phyloP scores from a whole-genome alignment of 495 filamentous ascomycete species.

The Stereocaulon alpinum region DNA sequence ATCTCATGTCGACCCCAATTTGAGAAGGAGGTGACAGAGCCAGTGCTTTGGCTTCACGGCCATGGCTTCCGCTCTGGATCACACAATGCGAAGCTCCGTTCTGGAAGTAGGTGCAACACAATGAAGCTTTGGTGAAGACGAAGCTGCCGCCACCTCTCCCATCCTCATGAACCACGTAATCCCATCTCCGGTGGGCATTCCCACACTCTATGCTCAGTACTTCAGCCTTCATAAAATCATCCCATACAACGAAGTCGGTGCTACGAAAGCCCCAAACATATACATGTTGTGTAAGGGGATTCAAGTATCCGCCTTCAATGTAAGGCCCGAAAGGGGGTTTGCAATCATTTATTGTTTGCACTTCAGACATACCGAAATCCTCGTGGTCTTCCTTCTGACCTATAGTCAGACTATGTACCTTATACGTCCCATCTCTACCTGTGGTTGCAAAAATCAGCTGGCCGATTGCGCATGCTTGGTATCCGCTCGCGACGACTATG shows the following conservation, averaged over 20 bases:
- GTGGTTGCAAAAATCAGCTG: slow-evolving; percentile 48
- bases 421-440: slow-evolving; percentile 64
- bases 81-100: slow-evolving; percentile 36
- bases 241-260: slow-evolving; percentile 68
- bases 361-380: slow-evolving; percentile 6
- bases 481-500: slow-evolving; percentile 25
- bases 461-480: neutral
- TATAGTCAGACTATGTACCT: slow-evolving; percentile 38
- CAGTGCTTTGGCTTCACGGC: slow-evolving; percentile 74
- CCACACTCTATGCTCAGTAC: slow-evolving; percentile 66
- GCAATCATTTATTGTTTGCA: slow-evolving; percentile 42
- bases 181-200: slow-evolving; percentile 67
- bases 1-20: slow-evolving; percentile 6
- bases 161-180: slow-evolving; percentile 37
- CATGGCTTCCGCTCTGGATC: slow-evolving; percentile 64
- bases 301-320: slow-evolving; percentile 58
- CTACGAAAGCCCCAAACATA: slow-evolving; percentile 72
- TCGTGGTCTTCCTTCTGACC: slow-evolving; percentile 5
- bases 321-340: slow-evolving; percentile 53
- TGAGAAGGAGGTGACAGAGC: slow-evolving; percentile 38
- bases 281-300: slow-evolving; percentile 37
- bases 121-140: slow-evolving; percentile 41
- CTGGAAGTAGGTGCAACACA: slow-evolving; percentile 40
- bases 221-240: slow-evolving; percentile 55
- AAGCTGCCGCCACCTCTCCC: slow-evolving; percentile 32